Percentiles rank a stretch among this genome's conserved stretches.
These are phyloP conservation scores for Entophlyctis luteolus DNA, from an alignment of 192 early-diverging fungal genomes.

Conservation along the genomic window DNA sequence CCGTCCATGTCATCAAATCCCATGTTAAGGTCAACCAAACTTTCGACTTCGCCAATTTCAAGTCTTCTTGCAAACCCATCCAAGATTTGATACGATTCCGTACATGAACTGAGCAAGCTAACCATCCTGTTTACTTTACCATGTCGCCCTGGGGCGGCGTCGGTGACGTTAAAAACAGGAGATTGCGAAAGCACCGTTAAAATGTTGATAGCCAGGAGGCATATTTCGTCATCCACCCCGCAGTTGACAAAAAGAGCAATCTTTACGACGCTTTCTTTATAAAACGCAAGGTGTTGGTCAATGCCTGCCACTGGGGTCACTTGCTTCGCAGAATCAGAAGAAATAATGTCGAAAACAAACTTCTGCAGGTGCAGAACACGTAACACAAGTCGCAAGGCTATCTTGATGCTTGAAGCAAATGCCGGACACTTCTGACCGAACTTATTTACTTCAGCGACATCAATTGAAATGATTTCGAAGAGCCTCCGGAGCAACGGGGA, in stretches of 20 bases:
- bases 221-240: slow-evolving; percentile 63
- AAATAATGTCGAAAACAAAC: slow-evolving; percentile 62
- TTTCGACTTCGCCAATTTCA: slow-evolving; percentile 58
- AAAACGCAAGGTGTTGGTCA: slow-evolving; percentile 75
- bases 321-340: slow-evolving; percentile 43
- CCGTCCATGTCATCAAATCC: too few relatives aligned
- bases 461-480: slow-evolving; percentile 63
- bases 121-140: slow-evolving; percentile 68
- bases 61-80: slow-evolving; percentile 75
- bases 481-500: slow-evolving; percentile 66
- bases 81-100: slow-evolving; percentile 66
- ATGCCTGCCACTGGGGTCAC: slow-evolving; percentile 63
- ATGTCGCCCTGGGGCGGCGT: slow-evolving; percentile 39
- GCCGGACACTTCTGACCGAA: slow-evolving; percentile 17
- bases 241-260: slow-evolving; percentile 71
- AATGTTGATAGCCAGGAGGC: slow-evolving; percentile 66
- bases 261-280: slow-evolving; percentile 62
- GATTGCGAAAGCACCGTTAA: slow-evolving; percentile 71
- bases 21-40: slow-evolving; percentile 9
- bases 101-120: slow-evolving; percentile 59
- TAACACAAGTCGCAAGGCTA: slow-evolving; percentile 37
- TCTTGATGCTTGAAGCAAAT: slow-evolving; percentile 28
- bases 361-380: slow-evolving; percentile 69
- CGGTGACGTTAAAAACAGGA: slow-evolving; percentile 56
- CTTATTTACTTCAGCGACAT: slow-evolving; percentile 58